Evolutionary conservation across 306 rosid species (phyloP), one percentile per base, ranked within the genome.

Genomic region (Begonia masoniana): DNA sequence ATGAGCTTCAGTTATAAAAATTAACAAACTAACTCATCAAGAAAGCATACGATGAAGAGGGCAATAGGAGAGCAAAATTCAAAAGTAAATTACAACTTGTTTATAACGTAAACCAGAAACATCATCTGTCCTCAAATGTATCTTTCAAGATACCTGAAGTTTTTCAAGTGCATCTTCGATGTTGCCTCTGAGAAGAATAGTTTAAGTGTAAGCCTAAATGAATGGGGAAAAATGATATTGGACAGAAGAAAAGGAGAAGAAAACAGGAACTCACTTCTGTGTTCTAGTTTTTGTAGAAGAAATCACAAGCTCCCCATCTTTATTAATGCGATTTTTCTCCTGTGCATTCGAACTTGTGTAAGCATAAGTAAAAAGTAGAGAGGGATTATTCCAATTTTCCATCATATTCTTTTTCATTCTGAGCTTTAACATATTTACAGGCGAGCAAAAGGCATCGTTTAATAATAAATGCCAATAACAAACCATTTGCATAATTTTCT

Each of bases 201-300:
- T 48, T 49, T 50, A 72, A n/a, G n/a, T n/a, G n/a, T n/a, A n/a
- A 73, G 58, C 57, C 63, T 65, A 59, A 57, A 49, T 60, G 60
- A 60, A 47, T 62, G 48, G 58, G 58, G 57, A 53, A 36, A n/a
- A 46, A 63, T 59, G 57, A 69, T 23, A 12, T 31, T 17, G 14
- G 36, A 62, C 68, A 47, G 24, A 54, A 51, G 21, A 62, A 53
- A 60, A 47, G 11, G 42, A 59, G 24, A 41, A 57, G 59, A 71
- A 68, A 61, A 56, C 35, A 58, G 79, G 76, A 53, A 56, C 65
- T 57, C 59, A 89, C 97, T 85, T 85, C 60, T 82, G 95, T 2
- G 97, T 89, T 69, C 95, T 78, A 56, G 97, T 89, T 76, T 70
- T 89, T 23, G 97, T 89, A 45, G 95, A 89, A 52, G 97, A 82